These are phyloP conservation scores for Rhytidiadelphus loreus DNA, from an alignment of 225 moss, liverwort and hornwort genomes.

Conservation along the genomic window DNA sequence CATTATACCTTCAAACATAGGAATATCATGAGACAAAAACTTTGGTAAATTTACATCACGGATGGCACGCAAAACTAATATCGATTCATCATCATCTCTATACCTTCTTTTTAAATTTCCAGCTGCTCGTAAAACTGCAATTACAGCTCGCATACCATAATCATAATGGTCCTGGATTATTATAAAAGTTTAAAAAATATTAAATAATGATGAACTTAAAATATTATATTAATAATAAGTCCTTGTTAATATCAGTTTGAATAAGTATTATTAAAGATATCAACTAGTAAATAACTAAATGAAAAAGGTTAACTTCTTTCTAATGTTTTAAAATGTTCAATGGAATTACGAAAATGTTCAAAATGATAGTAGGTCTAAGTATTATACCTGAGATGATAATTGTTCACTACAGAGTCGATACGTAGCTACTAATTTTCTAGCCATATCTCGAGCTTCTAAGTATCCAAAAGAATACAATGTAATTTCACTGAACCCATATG, in stretches of 20 bases:
- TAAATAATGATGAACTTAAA: fast-evolving
- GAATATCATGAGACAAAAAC: neutral
- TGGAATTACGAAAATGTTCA: neutral
- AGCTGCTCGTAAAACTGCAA: neutral
- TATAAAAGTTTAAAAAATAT: neutral
- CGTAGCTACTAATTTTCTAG: neutral
- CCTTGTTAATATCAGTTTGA: neutral
- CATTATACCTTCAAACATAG: neutral
- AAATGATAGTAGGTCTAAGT: neutral
- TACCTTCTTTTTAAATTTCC: neutral
- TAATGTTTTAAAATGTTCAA: neutral
- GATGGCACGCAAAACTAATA: neutral
- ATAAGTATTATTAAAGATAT: too few species aligned
- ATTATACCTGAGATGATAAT: neutral
- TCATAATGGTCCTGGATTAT: neutral
- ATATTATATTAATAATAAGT: neutral
- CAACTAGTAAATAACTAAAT: fast-evolving
- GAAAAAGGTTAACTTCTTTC: neutral
- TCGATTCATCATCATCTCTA: neutral
- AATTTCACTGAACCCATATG: neutral
- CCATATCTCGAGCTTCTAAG: neutral
- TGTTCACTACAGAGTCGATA: neutral
- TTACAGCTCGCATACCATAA: neutral
- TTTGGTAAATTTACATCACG: neutral
- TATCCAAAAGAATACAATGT: neutral